phyloP scores from a whole-genome alignment of 1,139 yeast genomes.

The Suhomyces anneliseae region DNA sequence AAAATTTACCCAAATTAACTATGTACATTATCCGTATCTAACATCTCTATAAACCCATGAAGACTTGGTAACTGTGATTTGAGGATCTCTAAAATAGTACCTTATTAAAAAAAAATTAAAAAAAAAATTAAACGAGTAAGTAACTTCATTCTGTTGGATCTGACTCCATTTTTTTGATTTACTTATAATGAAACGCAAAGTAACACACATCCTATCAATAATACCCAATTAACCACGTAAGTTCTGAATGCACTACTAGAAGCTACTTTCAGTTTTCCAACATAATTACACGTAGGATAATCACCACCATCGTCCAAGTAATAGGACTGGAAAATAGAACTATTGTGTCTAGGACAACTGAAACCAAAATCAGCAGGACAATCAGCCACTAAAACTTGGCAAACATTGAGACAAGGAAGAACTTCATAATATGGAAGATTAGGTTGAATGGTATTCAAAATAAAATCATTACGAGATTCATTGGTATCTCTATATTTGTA shows the following conservation, averaged over 20 bases:
- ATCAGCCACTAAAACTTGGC: constrained; percentile 74
- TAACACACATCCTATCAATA: background rate
- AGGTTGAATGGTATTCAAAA: constrained; percentile 61
- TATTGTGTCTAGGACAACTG: constrained; percentile 58
- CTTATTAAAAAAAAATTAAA: background rate
- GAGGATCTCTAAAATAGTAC: background rate
- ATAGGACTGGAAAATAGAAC: constrained; percentile 46
- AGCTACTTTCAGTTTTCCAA: constrained; percentile 29
- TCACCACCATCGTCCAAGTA: constrained; percentile 36
- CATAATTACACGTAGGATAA: constrained; percentile 46
- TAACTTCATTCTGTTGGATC: too few relatives aligned
- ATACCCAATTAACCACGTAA: constrained; percentile 3
- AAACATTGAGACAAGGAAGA: constrained; percentile 80
- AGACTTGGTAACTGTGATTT: background rate
- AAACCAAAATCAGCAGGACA: constrained; percentile 82
- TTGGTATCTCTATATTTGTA: constrained; percentile 38
- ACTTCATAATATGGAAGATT: constrained; percentile 68
- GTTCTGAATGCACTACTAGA: constrained; percentile 3
- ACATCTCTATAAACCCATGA: background rate
- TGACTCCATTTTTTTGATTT: too few relatives aligned
- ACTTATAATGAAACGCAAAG: background rate
- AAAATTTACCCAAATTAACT: background rate
- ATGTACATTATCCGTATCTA: too few relatives aligned
- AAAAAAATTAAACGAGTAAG: too few relatives aligned
- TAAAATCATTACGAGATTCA: constrained; percentile 61